Base-by-base conservation (phyloP, 129 eudicot genomes). In the Scalesia atractyloides region DNA sequence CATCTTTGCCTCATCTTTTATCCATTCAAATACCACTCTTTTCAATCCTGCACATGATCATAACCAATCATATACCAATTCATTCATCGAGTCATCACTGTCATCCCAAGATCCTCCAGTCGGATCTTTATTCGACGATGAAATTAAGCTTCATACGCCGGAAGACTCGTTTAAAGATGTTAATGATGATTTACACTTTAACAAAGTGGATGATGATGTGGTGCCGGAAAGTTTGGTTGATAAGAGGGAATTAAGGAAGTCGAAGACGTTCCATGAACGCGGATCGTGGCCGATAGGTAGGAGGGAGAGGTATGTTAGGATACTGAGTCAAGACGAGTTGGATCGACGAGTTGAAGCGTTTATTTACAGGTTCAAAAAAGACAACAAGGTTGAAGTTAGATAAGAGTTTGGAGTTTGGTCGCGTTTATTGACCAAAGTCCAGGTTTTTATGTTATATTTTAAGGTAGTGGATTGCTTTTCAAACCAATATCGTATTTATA, bases 261-360 rank as follows among this genome's bases (percentile, higher is more conserved):
- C 87, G 47, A 86, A 76, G 69, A 86, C 92, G 5, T 89, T 89
- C 33, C 82, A 87, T 12, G 92, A 85, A 2, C 73, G 87, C 10
- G 78, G 68, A 58, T 80, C 66, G 33, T 53, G 56, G 75, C 56
- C 50, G 14, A 72, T 85, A 66, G 83, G 83, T 16, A 84, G 87
- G 43, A 69, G 39, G 26, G 81, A 68, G 69, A 76, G 81, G 75
- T 76, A 76, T 15, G 81, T 68, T 52, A 68, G 62, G 70, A 47
- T 68, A 20, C 36, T 81, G 62, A 80, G 78, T 73, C 82, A 79
- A 7, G 87, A 83, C 7, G 92, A 87, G 66, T 74, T 85, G 72
- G 85, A 87, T 64, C 75, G 75, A n/a, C 82, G 82, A 75, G 86
- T 83, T 12, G 96, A 90, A 41, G 93, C 79, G n/a, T 90, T 90